phyloP scores from a whole-genome alignment of 768 basidiomycete genomes.

The Boletus vinaceobasis region DNA sequence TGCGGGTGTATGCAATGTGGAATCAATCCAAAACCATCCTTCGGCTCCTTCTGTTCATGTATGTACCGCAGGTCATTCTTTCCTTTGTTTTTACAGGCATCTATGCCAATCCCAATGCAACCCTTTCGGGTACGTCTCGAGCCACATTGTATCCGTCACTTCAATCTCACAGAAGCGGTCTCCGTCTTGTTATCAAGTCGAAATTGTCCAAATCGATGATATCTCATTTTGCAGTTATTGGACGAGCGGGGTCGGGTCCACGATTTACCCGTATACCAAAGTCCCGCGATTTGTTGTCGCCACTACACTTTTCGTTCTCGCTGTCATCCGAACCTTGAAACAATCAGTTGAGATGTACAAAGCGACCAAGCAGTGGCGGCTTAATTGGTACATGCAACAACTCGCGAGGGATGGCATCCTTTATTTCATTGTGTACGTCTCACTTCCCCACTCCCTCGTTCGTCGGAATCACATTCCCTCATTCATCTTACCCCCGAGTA shows the following conservation, averaged over 20 bases:
- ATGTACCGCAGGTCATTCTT: background rate
- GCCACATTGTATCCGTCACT: background rate
- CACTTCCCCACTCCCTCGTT: background rate
- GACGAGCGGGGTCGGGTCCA: rapidly evolving
- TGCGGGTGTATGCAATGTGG: background rate
- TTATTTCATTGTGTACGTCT: slow-evolving; percentile 4
- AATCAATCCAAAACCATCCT: background rate
- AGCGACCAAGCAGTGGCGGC: slow-evolving; percentile 9
- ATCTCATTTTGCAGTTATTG: background rate
- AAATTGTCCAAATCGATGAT: background rate
- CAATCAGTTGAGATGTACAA: no score
- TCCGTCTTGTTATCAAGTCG: background rate
- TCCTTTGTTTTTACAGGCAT: background rate
- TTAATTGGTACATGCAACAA: slow-evolving; percentile 6
- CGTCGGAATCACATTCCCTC: background rate
- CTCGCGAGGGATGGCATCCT: slow-evolving; percentile 3
- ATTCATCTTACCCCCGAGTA: background rate
- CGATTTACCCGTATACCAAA: no score
- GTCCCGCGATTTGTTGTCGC: no score
- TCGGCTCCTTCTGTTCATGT: background rate
- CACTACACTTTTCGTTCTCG: no score
- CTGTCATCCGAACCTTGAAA: no score
- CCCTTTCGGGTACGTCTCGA: background rate
- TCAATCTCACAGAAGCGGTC: background rate
- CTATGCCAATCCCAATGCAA: background rate